Percentiles rank a stretch among this genome's conserved stretches.
Evolutionary conservation across 495 filamentous ascomycete genomes (phyloP).

Genomic region (Aspergillus campestris): DNA sequence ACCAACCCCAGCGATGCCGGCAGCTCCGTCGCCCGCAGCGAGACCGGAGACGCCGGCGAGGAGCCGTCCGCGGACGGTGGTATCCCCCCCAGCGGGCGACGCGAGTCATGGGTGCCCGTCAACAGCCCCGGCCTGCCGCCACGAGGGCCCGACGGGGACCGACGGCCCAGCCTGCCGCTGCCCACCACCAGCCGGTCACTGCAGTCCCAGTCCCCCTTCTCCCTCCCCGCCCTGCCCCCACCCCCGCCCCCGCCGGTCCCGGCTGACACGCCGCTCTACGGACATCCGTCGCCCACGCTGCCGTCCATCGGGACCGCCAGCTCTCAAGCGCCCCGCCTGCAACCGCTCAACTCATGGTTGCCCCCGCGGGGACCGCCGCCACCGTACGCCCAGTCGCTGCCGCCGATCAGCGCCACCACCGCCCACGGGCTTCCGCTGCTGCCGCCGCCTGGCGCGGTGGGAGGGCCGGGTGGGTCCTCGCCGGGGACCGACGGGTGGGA

Average conservation of each 20-base stretch:
- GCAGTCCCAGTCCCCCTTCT: conserved; percentile 34
- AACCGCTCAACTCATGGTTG: conserved; percentile 36
- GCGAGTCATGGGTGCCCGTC: conserved; percentile 39
- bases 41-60: conserved; percentile 30
- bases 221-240: conserved; percentile 36
- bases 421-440: conserved; percentile 25
- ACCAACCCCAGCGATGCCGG: conserved; percentile 34
- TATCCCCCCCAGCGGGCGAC: conserved; percentile 14
- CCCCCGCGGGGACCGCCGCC: conserved; percentile 26
- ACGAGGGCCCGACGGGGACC: conserved; percentile 30
- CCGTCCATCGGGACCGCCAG: conserved; percentile 24
- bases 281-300: conserved; percentile 28
- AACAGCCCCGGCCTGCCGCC: conserved; percentile 34
- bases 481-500: conserved; percentile 28
- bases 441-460: conserved; percentile 26
- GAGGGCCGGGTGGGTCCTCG: conserved; percentile 28
- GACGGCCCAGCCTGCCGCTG: conserved; percentile 37
- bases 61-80: conserved; percentile 21
- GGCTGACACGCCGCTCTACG: conserved; percentile 29
- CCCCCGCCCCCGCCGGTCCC: conserved; percentile 35
- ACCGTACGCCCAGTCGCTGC: conserved; percentile 33
- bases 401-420: conserved; percentile 31
- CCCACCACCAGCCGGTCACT: conserved; percentile 28
- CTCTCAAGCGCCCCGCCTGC: conserved; percentile 29
- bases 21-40: conserved; percentile 35